Percentiles rank a stretch among this genome's conserved stretches.
Evolutionary conservation across 2,329 filamentous ascomycete species (phyloP).

Genomic region (Pyricularia pennisetigena): DNA sequence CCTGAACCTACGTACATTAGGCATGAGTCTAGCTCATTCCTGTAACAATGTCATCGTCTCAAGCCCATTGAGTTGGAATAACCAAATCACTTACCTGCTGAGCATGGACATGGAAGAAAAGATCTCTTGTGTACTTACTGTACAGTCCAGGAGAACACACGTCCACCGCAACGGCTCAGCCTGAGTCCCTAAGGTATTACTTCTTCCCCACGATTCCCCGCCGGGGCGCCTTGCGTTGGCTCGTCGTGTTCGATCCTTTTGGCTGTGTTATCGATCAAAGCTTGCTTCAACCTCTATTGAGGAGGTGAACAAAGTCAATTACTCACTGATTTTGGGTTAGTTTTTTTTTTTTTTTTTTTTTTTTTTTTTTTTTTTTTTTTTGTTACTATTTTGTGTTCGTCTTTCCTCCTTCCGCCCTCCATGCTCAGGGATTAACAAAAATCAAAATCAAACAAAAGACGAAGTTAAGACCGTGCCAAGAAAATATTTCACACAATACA

Average conservation of each 20-base stretch:
- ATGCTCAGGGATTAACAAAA: neutral
- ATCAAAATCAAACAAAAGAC: neutral
- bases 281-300: neutral
- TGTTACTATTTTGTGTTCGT: neutral
- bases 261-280: neutral
- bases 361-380: neutral
- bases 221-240: neutral
- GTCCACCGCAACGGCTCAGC: neutral
- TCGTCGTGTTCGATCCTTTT: neutral
- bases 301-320: neutral
- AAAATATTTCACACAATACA: neutral
- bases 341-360: neutral
- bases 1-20: neutral
- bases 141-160: neutral
- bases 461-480: neutral
- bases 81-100: neutral
- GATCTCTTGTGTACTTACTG: neutral
- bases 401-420: neutral
- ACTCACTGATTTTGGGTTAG: neutral
- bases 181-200: neutral
- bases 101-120: neutral
- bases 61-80: neutral
- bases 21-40: neutral
- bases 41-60: neutral
- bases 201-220: constrained; percentile 1